Base-by-base conservation (phyloP, 495 filamentous ascomycete genomes). In the Xylaria longipes region DNA sequence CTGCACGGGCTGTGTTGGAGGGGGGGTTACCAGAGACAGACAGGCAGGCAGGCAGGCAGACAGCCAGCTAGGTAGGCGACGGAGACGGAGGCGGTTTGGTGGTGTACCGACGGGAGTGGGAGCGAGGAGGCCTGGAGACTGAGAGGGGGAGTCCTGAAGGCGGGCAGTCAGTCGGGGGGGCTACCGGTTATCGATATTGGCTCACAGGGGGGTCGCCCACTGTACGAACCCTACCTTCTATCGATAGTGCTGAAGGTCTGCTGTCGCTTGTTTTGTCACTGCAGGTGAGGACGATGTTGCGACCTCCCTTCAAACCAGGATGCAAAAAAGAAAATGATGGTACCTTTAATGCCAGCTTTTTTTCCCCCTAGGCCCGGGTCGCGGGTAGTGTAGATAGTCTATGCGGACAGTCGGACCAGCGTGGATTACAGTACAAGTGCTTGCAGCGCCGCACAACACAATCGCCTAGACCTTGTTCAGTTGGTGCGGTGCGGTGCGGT, bases 121-220 rank as follows among this genome's bases (percentile, higher is more conserved):
- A 5, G 22, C 41, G n/a, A 20, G 9, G 15, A 14, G 5, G 15
- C 25, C 20, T 35, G 17, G 43, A 17, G n/a, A n/a, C 41, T n/a
- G 20, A 9, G 46, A 12, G 33, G 22, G 48, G 46, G 33, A 50
- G 17, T 27, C 48, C 46, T n/a, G 33, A 22, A 33, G 29, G 39
- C 22, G 58, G 60, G 35, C 60, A 41, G 60, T 39, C 37, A 63
- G 60, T 27, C 15, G 25, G 31, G 60, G 60, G 20, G 39, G 60
- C 60, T 63, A 7, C 14, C 29, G 41, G 43, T 46, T 61, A 69
- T 69, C 66, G 66, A 69, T 69, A 69, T 37, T 69, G 29, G 66
- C 25, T 69, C 65, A 61, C 29, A 58, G 41, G 25, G 52, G 66
- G 52, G 39, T 46, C 25, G 68, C 37, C 68, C 57, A 41, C 43